Base-by-base conservation (phyloP, 371 early-diverging fungal genomes). In the Mortierella sp. region DNA sequence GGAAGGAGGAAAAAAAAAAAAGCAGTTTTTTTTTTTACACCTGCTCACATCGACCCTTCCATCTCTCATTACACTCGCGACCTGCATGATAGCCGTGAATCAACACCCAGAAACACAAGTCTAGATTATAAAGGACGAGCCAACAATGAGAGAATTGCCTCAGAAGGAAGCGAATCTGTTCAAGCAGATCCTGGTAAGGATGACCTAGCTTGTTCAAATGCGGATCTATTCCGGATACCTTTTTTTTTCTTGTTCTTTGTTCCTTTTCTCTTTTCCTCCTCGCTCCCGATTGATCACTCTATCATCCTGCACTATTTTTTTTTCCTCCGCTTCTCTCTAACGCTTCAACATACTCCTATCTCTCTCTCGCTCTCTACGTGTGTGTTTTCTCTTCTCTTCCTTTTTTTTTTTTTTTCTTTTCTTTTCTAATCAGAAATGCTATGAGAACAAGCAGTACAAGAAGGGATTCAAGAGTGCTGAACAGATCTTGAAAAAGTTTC, bases 381-480 rank as follows among this genome's bases (percentile, higher is more conserved):
- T 21, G 19, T 43, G n/a, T 58, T 55, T 23, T 14, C 19, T 44
- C n/a, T 52, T 4, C 44, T 52, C 16, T 26, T 28, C 25, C 4
- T 53, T 44, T 25, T 21, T 58, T 18, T 16, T 58, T 4, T 50
- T 21, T 18, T 21, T 23, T 30, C 16, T n/a, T 21, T 11, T 6
- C 53, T 16, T n/a, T n/a, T n/a, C n/a, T n/a, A n/a, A n/a, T 46
- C 51, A 97, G 97, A 96, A 93, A 91, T 88, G 91, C 70, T 98
- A 95, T 81, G 99, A 99, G 81, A 85, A 85, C 74, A 94, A 94
- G 83, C 96, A 97, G 81, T 97, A 97, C 87, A 97, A 97, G 82
- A 96, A 95, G 75, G 99, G 97, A 11, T 82, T 98, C 18, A 97
- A 98, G 83, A 81, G 89, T 11, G 88, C 94, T 19, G 98, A 99